A percentile compares a stretch with the other conserved stretches of the same genome.
phyloP scores from a whole-genome alignment of 805 yeast species.

The Ogataea neopini region DNA sequence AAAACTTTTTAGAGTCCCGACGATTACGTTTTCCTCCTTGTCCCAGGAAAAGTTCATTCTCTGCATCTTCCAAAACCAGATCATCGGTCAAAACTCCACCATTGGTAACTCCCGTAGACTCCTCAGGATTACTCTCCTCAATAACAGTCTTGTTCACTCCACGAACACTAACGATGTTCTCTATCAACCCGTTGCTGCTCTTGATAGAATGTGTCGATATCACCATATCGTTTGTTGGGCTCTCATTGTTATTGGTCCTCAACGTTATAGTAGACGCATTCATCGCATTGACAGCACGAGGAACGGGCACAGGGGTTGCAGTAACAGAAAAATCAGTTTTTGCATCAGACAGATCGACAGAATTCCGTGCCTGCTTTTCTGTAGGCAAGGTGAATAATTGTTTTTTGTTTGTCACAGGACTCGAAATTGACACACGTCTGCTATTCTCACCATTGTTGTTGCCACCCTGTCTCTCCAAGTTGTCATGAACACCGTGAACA shows the following conservation, averaged over 20 bases:
- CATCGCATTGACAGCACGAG: not conserved
- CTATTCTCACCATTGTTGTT: constrained; percentile 3
- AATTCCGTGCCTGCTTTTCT: constrained; percentile 18
- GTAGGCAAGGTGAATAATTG: constrained; percentile 20
- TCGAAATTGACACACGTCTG: constrained; percentile 5
- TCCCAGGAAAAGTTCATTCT: constrained; percentile 11
- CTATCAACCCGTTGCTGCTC: constrained; percentile 67
- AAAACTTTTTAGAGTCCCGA: constrained; percentile 26
- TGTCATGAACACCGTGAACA: constrained; percentile 37
- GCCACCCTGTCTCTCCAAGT: constrained; percentile 23
- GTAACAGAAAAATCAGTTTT: constrained; percentile 10
- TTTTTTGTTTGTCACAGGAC: constrained; percentile 13
- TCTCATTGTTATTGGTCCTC: constrained; percentile 1
- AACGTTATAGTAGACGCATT: not conserved
- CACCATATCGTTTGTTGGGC: constrained; percentile 12
- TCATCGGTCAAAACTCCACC: not conserved
- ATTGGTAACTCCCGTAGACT: constrained; percentile 10
- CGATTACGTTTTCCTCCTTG: constrained; percentile 4
- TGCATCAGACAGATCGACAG: constrained; percentile 29
- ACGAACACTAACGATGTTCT: constrained; percentile 76
- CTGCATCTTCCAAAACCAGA: constrained; percentile 4
- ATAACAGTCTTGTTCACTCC: constrained; percentile 87
- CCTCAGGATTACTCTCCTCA: constrained; percentile 55
- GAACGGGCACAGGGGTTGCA: not conserved
- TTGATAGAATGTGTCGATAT: constrained; percentile 15